Conservation (phyloP, 176 grass and related monocot genomes). For the Oryza meridionalis region DNA sequence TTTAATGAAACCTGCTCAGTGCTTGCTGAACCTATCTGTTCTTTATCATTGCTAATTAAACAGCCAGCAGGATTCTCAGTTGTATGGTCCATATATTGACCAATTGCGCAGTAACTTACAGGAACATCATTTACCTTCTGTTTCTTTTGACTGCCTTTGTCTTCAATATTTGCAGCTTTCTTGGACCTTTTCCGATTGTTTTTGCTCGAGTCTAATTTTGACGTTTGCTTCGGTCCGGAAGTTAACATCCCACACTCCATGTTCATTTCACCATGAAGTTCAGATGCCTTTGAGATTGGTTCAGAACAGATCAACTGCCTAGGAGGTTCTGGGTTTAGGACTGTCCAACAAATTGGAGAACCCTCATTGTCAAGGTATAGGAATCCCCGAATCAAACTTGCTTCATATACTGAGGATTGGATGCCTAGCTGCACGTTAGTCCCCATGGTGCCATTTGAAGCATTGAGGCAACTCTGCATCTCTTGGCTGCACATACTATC, state of each 20-base stretch:
- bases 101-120: constrained; percentile 20
- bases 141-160: constrained; percentile 20
- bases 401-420: constrained; percentile 54
- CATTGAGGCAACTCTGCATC: constrained; percentile 43
- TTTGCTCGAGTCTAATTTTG: constrained; percentile 31
- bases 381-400: constrained; percentile 70
- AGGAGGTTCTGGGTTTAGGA: constrained; percentile 44
- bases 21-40: constrained; percentile 11
- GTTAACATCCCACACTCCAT: too few relatives aligned
- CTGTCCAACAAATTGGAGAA: constrained; percentile 58
- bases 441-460: constrained; percentile 34
- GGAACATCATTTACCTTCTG: constrained; percentile 30
- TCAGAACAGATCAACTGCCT: constrained; percentile 19
- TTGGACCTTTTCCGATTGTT: constrained; percentile 51
- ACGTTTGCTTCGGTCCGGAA: too few relatives aligned
- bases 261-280: constrained; percentile 19
- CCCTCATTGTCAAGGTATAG: constrained; percentile 63
- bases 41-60: constrained; percentile 2
- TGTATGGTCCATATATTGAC: constrained; percentile 21
- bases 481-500: constrained; percentile 33
- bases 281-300: constrained; percentile 28
- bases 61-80: constrained; percentile 9
- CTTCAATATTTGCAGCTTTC: constrained; percentile 45
- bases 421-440: constrained; percentile 31
- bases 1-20: constrained; percentile 30